Evolutionary conservation across 2,329 filamentous ascomycete species (phyloP).

Genomic region (Exophiala bonariae): DNA sequence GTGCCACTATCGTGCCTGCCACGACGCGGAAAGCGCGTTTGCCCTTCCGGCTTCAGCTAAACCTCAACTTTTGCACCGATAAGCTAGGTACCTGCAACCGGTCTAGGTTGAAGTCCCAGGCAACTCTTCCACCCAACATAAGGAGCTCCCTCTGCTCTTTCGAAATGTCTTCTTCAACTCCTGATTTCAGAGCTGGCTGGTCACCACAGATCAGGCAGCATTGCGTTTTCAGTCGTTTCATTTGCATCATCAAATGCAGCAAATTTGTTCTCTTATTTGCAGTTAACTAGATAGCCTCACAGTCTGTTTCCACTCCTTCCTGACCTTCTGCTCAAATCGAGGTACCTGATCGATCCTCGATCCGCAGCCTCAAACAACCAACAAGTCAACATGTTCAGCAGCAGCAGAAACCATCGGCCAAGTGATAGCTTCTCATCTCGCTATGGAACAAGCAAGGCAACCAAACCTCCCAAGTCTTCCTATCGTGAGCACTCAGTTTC

Average conservation of each 20-base stretch:
- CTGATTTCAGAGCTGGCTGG: conserved; percentile 4
- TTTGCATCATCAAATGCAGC: not conserved
- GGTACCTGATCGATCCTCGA: no score
- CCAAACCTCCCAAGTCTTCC: conserved; percentile 33
- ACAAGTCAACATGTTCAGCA: conserved; percentile 18
- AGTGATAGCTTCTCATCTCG: conserved; percentile 40
- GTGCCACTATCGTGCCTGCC: conserved; percentile 2
- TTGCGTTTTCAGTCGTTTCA: conserved; percentile 6
- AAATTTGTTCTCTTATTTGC: no score
- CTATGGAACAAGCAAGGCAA: conserved; percentile 44
- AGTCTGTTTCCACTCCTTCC: conserved; percentile 1
- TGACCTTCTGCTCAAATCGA: no score
- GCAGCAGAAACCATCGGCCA: conserved; percentile 24
- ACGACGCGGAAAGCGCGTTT: conserved; percentile 14
- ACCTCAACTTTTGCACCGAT: conserved; percentile 6
- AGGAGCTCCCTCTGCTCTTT: conserved; percentile 9
- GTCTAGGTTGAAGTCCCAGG: conserved; percentile 7
- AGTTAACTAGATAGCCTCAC: no score
- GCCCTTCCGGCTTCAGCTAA: conserved; percentile 14
- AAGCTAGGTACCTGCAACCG: conserved; percentile 1
- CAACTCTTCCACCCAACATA: conserved; percentile 11
- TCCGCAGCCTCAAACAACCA: no score
- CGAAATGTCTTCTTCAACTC: conserved; percentile 9
- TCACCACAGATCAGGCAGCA: conserved; percentile 13
- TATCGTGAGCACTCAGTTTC: conserved; percentile 33